Evolutionary conservation across 1,284 basidiomycete genomes (phyloP), one percentile per base, ranked within the genome.

Genomic region (Agroathelia rolfsii): DNA sequence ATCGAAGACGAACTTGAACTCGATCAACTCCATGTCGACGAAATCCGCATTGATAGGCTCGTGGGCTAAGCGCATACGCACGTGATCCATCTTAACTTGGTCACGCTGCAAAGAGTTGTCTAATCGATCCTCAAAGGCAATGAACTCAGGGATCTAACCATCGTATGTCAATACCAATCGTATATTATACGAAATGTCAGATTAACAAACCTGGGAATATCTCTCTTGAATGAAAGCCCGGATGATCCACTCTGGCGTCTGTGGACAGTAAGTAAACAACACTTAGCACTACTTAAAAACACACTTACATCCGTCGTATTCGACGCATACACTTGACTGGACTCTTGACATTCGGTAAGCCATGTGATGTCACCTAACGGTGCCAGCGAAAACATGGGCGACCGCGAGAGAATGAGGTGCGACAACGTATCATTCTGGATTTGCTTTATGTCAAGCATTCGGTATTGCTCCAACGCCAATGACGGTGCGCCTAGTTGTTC

Each of bases 361-460:
- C 75, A 69, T 2, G 78, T 76, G 25, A 85, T 55, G 44, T 85
- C 83, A 2, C 81, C 82, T 10, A 62, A 67, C 3, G 77, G 64
- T 28, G 77, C 76, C 24, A 81, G 56, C 2, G 81, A 84, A 57
- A 85, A 90, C 1, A 74, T 80, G n/a, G 76, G 73, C n/a, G 76
- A 69, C 17, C 87, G 69, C 12, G 82, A 74, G 21, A 88, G 65
- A 28, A 86, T 55, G 36, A 85, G 69, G 49, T 92, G 83, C 4
- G 83, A 84, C 5, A 92, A 64, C 0, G 87, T 90, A 47, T 92
- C 87, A 38, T 77, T 69, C 51, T 92, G 87, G 16, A 90, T 69
- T 46, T 86, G 79, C 52, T 88, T 89, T 41, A 85, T 61, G 37
- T 75, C 70, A 59, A 90, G 66, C 14, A 61, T 58, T 24, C 75